A percentile compares a stretch with the other conserved stretches of the same genome.
Conservation (phyloP, 176 grass and related monocot species). For the Tillandsia fasciculata region DNA sequence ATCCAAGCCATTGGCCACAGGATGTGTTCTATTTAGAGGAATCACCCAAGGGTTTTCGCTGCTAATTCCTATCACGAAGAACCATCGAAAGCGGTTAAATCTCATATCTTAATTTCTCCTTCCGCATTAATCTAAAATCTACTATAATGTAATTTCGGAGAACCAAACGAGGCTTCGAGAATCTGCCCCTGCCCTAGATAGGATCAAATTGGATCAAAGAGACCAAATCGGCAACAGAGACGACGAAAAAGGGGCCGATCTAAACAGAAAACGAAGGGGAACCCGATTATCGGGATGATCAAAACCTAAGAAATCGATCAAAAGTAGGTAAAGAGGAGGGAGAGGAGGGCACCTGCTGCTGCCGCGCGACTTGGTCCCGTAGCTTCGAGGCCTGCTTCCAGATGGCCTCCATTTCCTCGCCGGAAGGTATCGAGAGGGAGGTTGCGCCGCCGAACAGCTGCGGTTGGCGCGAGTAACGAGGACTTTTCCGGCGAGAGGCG, state of each 20-base stretch:
- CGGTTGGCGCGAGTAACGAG: too few species aligned
- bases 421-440: background rate
- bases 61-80: too few species aligned
- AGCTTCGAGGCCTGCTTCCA: constrained; percentile 96
- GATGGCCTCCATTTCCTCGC: constrained; percentile 60
- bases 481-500: too few species aligned
- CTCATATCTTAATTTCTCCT: too few species aligned
- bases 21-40: too few species aligned
- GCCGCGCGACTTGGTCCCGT: constrained; percentile 90
- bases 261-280: background rate
- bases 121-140: too few species aligned
- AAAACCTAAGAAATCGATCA: background rate
- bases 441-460: background rate
- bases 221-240: background rate
- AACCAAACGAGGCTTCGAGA: too few species aligned
- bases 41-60: too few species aligned
- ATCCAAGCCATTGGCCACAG: too few species aligned
- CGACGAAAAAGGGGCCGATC: background rate
- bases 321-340: background rate
- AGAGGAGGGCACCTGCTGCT: constrained; percentile 48
- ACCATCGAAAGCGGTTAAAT: too few species aligned
- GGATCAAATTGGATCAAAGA: background rate
- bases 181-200: background rate
- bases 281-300: background rate
- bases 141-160: too few species aligned